These are phyloP conservation scores for Solanum sitiens DNA, from an alignment of 257 asterid species.

Conservation along the genomic window DNA sequence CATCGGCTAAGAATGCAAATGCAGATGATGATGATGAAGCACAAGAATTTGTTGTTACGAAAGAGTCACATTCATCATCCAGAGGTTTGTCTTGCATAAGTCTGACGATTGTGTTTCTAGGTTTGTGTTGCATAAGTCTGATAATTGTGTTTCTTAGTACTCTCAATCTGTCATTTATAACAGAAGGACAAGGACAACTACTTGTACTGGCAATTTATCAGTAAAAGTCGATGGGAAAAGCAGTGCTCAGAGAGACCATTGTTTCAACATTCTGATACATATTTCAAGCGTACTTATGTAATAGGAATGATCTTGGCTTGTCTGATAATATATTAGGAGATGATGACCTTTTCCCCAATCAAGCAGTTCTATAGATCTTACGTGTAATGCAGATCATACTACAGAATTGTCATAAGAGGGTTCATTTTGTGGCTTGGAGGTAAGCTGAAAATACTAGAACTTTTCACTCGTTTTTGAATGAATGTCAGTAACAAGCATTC, in stretches of 20 bases:
- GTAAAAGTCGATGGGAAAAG: slow-evolving; percentile 59
- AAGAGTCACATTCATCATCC: slow-evolving; percentile 45
- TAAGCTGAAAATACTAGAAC: slow-evolving; percentile 11
- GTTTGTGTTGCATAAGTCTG: not conserved
- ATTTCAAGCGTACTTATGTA: slow-evolving; percentile 67
- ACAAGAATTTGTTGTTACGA: slow-evolving; percentile 54
- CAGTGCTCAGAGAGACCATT: slow-evolving; percentile 76
- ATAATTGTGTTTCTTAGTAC: not conserved
- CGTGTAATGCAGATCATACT: slow-evolving; percentile 74
- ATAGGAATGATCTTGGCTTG: slow-evolving; percentile 77
- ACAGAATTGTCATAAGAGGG: slow-evolving; percentile 78
- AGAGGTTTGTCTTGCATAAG: slow-evolving; percentile 37
- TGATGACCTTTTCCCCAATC: slow-evolving; percentile 62
- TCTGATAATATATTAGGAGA: slow-evolving; percentile 61
- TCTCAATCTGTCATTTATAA: not conserved
- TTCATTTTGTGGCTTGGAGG: slow-evolving; percentile 81
- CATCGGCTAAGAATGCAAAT: slow-evolving; percentile 52
- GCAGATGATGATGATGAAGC: slow-evolving; percentile 78
- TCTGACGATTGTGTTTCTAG: too few species aligned
- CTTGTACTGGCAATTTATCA: slow-evolving; percentile 42
- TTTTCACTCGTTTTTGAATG: not conserved
- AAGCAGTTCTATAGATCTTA: slow-evolving; percentile 70
- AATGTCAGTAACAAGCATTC: not conserved
- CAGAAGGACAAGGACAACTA: not conserved
- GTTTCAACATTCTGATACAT: slow-evolving; percentile 82